phyloP scores from a whole-genome alignment of 2,329 filamentous ascomycete genomes.

The Nemania sp. region DNA sequence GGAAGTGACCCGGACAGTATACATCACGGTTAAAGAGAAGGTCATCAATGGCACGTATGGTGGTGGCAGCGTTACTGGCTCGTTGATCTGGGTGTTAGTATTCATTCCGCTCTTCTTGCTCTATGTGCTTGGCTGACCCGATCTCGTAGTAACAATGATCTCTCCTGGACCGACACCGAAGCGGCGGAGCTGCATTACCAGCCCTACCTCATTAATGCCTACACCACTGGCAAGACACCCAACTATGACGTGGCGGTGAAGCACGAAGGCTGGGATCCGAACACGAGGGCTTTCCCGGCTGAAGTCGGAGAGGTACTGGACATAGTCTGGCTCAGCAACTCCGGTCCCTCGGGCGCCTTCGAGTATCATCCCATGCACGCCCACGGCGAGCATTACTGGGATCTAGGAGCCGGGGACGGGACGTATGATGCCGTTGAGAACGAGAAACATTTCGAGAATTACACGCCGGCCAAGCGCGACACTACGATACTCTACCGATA shows the following conservation, averaged over 20 bases:
- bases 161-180: constrained; percentile 50
- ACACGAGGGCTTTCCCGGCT: constrained; percentile 55
- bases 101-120: neutral
- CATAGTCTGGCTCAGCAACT: constrained; percentile 54
- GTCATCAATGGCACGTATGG: constrained; percentile 41
- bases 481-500: constrained; percentile 63
- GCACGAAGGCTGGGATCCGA: constrained; percentile 59
- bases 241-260: constrained; percentile 54
- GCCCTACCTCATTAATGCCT: constrained; percentile 59
- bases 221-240: constrained; percentile 55
- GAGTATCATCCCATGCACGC: constrained; percentile 60
- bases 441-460: constrained; percentile 46
- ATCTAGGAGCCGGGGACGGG: constrained; percentile 58
- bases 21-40: constrained; percentile 51
- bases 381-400: constrained; percentile 59
- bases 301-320: constrained; percentile 61
- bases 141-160: constrained; percentile 44
- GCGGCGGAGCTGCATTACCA: constrained; percentile 30
- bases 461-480: constrained; percentile 47
- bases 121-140: neutral
- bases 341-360: constrained; percentile 43
- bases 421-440: constrained; percentile 56
- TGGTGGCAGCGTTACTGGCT: constrained; percentile 38
- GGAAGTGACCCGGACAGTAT: constrained; percentile 56
- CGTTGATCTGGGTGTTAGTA: constrained; percentile 44